These are phyloP conservation scores for Papiliotrema flavescens DNA, from an alignment of 1,284 basidiomycete genomes.

Conservation along the genomic window DNA sequence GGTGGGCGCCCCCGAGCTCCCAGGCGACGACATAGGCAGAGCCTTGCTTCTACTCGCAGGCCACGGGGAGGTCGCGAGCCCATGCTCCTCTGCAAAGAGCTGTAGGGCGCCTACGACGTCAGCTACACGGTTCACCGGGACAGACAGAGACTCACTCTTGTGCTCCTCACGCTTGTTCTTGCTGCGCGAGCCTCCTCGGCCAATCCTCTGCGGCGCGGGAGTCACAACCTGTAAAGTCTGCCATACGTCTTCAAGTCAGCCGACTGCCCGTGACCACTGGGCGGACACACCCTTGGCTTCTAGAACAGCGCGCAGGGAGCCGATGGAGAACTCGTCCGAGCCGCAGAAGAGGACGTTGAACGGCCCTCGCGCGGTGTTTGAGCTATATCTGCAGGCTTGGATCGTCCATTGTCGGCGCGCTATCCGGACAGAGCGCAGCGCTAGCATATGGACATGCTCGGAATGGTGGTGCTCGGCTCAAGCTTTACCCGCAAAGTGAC, in stretches of 20 bases:
- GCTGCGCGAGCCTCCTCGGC: constrained; percentile 12
- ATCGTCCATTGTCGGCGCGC: no score
- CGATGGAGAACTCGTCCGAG: constrained; percentile 49
- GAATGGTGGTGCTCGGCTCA: no score
- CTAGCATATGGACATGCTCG: no score
- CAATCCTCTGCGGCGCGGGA: constrained; percentile 14
- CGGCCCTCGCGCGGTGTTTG: constrained; percentile 5
- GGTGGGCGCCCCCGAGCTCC: no score
- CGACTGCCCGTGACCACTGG: no score
- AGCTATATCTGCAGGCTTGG: no score
- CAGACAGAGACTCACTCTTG: background rate
- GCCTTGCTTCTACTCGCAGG: no score
- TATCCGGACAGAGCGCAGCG: no score
- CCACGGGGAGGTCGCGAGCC: background rate
- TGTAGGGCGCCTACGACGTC: background rate
- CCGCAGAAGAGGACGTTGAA: constrained; percentile 51
- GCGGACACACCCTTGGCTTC: constrained; percentile 34
- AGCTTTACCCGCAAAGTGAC: no score
- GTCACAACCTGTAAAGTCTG: constrained; percentile 37
- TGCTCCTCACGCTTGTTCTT: background rate
- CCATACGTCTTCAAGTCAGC: constrained; percentile 36
- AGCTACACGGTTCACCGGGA: constrained; percentile 7
- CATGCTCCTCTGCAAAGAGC: background rate
- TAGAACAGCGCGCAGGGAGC: constrained; percentile 41
- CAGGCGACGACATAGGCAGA: no score